Base-by-base conservation (phyloP, 2,329 filamentous ascomycete species). In the Penicillium sp. region DNA sequence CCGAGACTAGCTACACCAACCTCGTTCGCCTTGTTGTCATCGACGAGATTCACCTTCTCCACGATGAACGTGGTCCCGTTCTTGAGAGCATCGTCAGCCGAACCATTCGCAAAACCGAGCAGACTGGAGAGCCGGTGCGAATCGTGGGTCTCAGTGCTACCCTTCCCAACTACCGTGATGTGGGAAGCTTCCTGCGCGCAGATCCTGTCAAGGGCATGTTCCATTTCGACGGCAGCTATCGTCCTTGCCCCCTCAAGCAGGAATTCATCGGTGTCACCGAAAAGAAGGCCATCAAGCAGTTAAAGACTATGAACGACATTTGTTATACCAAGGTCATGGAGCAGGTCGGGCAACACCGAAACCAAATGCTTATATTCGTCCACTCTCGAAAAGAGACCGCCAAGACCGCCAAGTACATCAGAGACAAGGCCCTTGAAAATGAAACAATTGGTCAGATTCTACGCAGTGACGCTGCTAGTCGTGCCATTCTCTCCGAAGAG, bases 231-330 rank as follows among this genome's bases (percentile, higher is more conserved):
- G 90, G 90, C 41, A 91, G 91, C 4, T 99, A 87, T 79, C 84
- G 94, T 65, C 95, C 94, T 58, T 99, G 94, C 71, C 94, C 94
- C 2, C 76, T 99, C 65, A 91, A 90, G 66, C 94, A 99, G 71
- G 95, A 99, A 72, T 99, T 97, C 69, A 90, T 99, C 63, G 94
- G 94, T 50, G 89, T 99, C 41, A 97, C 93, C 0, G 94, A 99
- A 64, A 95, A 94, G 77, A 97, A 97, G 73, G 90, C 94, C 6
- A 99, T 99, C 77, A 99, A 97, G 76, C 94, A 99, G 73, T 80
- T 99, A 52, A 97, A 97, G 81, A 95, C 90, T 1, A 99, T 99
- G 94, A 99, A 99, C 69, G 94, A 99, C 65, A 92, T 99, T 52
- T 97, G 91, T 55, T 99, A 99, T 74, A 95, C 87, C 61, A 99